A percentile compares a stretch with the other conserved stretches of the same genome.
These are phyloP conservation scores for Physaria fendleri DNA, from an alignment of 345 rosid species.

Conservation along the genomic window DNA sequence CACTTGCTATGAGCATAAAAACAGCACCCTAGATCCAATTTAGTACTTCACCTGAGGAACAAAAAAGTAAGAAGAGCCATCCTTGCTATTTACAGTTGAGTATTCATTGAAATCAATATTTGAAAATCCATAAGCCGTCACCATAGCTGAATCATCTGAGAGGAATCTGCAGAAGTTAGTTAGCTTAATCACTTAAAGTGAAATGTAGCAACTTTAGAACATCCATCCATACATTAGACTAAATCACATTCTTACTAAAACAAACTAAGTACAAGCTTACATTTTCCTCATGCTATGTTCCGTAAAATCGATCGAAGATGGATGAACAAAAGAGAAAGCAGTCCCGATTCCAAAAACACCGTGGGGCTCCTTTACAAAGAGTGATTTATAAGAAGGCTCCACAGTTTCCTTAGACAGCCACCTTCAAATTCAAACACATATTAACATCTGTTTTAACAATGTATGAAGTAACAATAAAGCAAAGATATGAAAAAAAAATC, in stretches of 20 bases:
- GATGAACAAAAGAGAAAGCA: slow-evolving; percentile 52
- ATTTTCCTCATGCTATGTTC: slow-evolving; percentile 35
- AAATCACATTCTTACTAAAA: neutral
- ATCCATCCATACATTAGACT: neutral
- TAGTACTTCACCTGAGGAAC: slow-evolving; percentile 77
- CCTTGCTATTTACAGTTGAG: slow-evolving; percentile 46
- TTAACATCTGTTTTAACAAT: too few species aligned
- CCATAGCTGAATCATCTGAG: slow-evolving; percentile 48
- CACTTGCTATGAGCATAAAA: neutral
- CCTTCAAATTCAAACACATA: too few species aligned
- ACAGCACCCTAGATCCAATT: neutral
- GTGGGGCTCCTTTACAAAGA: slow-evolving; percentile 44
- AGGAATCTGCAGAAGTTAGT: slow-evolving; percentile 60
- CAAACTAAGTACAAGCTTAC: slow-evolving; percentile 28
- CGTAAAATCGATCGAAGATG: slow-evolving; percentile 29
- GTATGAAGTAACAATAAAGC: too few species aligned
- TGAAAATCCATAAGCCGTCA: slow-evolving; percentile 70
- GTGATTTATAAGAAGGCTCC: slow-evolving; percentile 42
- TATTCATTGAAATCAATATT: slow-evolving; percentile 41
- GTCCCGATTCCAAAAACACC: slow-evolving; percentile 81
- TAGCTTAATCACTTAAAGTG: slow-evolving; percentile 23
- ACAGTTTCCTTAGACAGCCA: slow-evolving; percentile 47
- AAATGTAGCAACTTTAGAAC: slow-evolving; percentile 1
- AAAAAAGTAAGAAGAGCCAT: slow-evolving; percentile 64
- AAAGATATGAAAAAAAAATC: too few species aligned